Evolutionary conservation across 306 rosid species (phyloP), one percentile per base, ranked within the genome.

Genomic region (Cucurbita ficifolia): DNA sequence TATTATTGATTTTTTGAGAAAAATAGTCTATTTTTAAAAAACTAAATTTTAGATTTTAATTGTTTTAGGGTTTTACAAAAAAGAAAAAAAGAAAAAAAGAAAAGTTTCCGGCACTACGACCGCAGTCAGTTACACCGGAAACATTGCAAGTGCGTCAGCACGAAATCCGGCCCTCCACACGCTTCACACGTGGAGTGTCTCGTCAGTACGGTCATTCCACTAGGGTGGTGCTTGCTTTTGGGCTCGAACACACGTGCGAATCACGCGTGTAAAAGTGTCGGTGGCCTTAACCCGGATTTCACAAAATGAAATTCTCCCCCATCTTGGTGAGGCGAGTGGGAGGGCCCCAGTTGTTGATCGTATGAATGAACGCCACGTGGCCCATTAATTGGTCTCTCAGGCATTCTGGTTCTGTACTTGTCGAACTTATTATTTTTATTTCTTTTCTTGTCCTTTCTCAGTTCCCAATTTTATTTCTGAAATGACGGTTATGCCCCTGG

Each of bases 81-180:
- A 39, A 39, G 0, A 39, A 39, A 42, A 45, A 45, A 45, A 10
- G 14, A 10, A 10, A 45, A 45, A 10, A 45, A 45, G 21, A 22
- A 22, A 22, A 22, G 24, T 0, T 29, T 0, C 33, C 36, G 54
- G 11, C 11, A 12, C 6, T 14, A 0, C 24, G 12, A 16, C 73
- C 14, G 57, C 19, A 69, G 24, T 49, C 2, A 24, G 43, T 14
- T 69, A 0, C 45, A 69, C 29, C 58, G 74, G 43, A 7, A 49
- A 69, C 74, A 69, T 69, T 21, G 72, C 72, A 43, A 45, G 39
- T 67, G 19, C 55, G 72, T 67, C 74, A 69, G 74, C 74, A 46
- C 22, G 24, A 48, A 69, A 29, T 48, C 74, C 57, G 58, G 74
- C 42, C 9, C 21, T 49, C 74, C 74, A 69, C 42, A 46, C 56